Base-by-base conservation (phyloP, 345 rosid species). In the Linum usitatissimum region DNA sequence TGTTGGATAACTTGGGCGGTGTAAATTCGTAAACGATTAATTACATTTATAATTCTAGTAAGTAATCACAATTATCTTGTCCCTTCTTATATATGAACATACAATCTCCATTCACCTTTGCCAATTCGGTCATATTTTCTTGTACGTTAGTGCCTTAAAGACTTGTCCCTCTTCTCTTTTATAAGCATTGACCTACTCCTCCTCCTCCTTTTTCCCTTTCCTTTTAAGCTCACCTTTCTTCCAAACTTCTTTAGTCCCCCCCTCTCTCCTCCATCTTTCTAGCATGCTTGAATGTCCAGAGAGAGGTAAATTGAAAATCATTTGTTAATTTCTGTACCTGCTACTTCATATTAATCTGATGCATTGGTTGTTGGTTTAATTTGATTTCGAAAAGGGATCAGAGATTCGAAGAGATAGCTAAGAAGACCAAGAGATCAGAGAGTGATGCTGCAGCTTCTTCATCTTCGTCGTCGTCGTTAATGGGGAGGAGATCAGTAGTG, bases 241-340 rank as follows among this genome's bases (percentile, higher is more conserved):
- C 58, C 63, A 61, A 63, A 68, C 60, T 69, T 66, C 74, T 64
- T 59, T 70, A 71, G 65, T 71, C 67, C 64, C 65, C 63, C 61
- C 68, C 57, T 73, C 69, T 71, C 72, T 70, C 55, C 57, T 64
- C 49, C 68, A 39, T 23, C 69, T 64, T 17, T 56, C 60, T 70
- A 82, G 95, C 87, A 89, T 89, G 95, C 93, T 82, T 92, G 87
- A 84, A 89, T 89, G 95, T 89, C 92, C 84, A 84, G 86, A 79
- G 91, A 89, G 85, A 89, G 98, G 96, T 92, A 78, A 68, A 31
- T 66, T 23, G 28, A 23, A 23, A 70, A 73, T 42, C 17, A 21
- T n/a, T 23, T 45, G 49, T 28, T 17, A 36, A 34, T 65, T 69
- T 67, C 63, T 30, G 62, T 64, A 57, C 36, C 65, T 57, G 42